phyloP scores from a whole-genome alignment of 306 rosid genomes.

The Medicago lupulina region DNA sequence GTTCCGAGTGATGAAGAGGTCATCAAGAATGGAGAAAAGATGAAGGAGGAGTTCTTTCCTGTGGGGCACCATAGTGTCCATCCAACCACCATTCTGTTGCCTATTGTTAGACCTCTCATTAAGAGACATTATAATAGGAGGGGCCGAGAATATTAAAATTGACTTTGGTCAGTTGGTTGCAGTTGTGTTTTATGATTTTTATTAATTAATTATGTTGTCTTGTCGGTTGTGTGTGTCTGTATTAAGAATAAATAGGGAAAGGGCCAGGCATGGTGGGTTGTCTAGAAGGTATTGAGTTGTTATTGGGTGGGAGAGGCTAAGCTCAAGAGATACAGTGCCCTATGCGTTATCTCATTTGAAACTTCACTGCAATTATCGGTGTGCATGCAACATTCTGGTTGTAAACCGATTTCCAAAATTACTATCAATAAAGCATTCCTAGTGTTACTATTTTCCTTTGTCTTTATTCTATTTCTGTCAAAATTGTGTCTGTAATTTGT shows the following conservation, averaged over 20 bases:
- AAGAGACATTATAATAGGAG: too few species aligned
- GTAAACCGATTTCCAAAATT: not conserved
- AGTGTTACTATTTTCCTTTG: not conserved
- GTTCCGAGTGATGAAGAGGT: not conserved
- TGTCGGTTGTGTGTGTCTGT: too few species aligned
- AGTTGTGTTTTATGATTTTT: not conserved
- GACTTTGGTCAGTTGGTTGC: not conserved
- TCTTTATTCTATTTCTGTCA: not conserved
- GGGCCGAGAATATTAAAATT: too few species aligned
- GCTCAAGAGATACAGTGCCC: not conserved
- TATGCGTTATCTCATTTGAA: not conserved
- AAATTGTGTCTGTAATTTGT: not conserved
- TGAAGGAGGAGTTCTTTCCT: not conserved
- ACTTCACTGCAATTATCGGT: too few species aligned
- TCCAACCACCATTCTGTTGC: not conserved
- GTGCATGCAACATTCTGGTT: not conserved
- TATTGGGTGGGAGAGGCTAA: not conserved
- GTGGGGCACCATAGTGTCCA: not conserved
- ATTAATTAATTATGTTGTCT: too few species aligned
- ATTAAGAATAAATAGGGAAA: not conserved
- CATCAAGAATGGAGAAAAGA: not conserved
- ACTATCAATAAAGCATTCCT: not conserved
- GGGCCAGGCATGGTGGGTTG: not conserved
- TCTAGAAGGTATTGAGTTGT: not conserved
- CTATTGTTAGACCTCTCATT: not conserved